Percentiles rank a stretch among this genome's conserved stretches.
Conservation (phyloP, 1,139 yeast species). For the Casaregolazyma suthepensis region DNA sequence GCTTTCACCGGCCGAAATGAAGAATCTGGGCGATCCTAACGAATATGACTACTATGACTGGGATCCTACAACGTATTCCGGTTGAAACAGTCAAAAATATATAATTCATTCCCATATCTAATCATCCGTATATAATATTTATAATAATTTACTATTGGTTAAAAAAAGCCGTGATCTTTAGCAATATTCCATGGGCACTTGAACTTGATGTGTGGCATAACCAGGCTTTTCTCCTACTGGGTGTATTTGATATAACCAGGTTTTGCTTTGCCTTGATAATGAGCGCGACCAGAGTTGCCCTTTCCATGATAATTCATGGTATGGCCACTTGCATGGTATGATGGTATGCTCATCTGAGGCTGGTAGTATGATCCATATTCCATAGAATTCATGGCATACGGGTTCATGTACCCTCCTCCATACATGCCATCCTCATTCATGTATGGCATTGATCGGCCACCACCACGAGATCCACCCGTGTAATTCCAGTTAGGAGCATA, state of each 20-base stretch:
- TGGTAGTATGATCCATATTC: neutral
- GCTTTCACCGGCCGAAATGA: slow-evolving; percentile 14
- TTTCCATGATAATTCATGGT: neutral
- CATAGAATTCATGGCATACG: neutral
- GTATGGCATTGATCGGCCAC: neutral
- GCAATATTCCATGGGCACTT: neutral
- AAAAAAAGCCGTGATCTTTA: neutral
- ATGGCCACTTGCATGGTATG: neutral
- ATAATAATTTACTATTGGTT: neutral
- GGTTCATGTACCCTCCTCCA: neutral
- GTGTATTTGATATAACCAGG: neutral
- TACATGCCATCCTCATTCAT: neutral
- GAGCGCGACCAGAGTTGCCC: neutral
- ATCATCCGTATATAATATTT: neutral
- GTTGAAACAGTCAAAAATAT: slow-evolving; percentile 6
- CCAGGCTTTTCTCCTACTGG: neutral
- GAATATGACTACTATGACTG: slow-evolving; percentile 19
- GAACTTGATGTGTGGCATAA: neutral
- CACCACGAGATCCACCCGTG: neutral
- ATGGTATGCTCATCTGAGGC: neutral
- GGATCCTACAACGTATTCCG: slow-evolving; percentile 20
- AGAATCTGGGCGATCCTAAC: slow-evolving; percentile 15
- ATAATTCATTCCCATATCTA: neutral
- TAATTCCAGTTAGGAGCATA: neutral
- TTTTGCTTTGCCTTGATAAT: neutral